A percentile compares a stretch with the other conserved stretches of the same genome.
Conservation (phyloP, 331 rosid species). For the Cucumis variabilis region DNA sequence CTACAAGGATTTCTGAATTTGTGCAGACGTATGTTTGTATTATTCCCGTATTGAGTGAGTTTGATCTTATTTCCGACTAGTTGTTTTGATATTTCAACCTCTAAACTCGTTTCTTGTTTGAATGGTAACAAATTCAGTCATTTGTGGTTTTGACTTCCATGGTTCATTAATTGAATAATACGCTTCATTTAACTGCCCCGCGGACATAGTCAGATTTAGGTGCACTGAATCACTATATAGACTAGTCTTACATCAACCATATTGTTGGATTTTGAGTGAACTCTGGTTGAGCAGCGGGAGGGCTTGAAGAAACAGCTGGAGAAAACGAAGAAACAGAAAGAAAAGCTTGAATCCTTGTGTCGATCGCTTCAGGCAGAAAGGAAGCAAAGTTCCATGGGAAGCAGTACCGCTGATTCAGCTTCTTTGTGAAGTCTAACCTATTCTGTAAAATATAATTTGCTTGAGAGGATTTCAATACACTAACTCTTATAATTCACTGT, state of each 20-base stretch:
- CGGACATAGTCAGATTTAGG: not conserved
- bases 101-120: not conserved
- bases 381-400: conserved; percentile 64
- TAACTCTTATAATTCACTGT: not conserved
- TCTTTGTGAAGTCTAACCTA: conserved; percentile 40
- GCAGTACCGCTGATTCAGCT: conserved; percentile 59
- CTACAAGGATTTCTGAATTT: not conserved
- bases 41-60: not conserved
- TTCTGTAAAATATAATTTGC: conserved; percentile 13
- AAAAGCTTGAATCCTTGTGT: conserved; percentile 85
- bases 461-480: conserved; percentile 9
- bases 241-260: not conserved
- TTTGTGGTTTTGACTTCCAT: not conserved
- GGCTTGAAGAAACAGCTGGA: conserved; percentile 80
- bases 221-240: not conserved
- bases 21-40: not conserved
- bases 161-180: not conserved
- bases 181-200: not conserved
- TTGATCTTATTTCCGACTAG: not conserved
- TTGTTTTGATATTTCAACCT: not conserved
- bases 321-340: conserved; percentile 88
- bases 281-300: conserved; percentile 68
- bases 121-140: not conserved
- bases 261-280: not conserved
- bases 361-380: conserved; percentile 94